Conservation (phyloP, 805 yeast genomes). For the Pichia ethanolica region DNA sequence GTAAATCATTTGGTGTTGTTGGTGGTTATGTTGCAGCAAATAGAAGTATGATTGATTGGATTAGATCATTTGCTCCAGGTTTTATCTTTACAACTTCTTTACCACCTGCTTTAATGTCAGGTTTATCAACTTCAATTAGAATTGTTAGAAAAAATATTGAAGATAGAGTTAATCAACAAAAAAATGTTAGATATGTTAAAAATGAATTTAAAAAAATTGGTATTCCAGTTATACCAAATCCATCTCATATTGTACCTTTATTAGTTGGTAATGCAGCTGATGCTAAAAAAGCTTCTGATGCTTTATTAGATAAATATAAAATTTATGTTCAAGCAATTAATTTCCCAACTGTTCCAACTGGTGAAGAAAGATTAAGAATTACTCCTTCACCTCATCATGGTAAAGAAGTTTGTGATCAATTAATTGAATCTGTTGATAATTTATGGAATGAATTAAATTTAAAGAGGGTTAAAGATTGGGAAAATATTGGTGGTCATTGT, state of each 20-base stretch:
- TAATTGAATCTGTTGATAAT: slow-evolving; percentile 71
- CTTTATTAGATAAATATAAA: slow-evolving; percentile 71
- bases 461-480: slow-evolving; percentile 75
- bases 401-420: slow-evolving; percentile 62
- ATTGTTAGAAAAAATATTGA: slow-evolving; percentile 70
- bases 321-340: slow-evolving; percentile 98
- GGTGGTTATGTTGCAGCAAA: slow-evolving; percentile 97
- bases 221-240: slow-evolving; percentile 95
- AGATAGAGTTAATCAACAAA: slow-evolving; percentile 80
- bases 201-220: slow-evolving; percentile 58
- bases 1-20: slow-evolving; percentile 93
- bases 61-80: slow-evolving; percentile 94
- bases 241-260: slow-evolving; percentile 94
- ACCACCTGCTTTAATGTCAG: slow-evolving; percentile 98
- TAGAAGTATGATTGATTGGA: slow-evolving; percentile 80
- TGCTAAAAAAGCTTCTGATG: slow-evolving; percentile 87
- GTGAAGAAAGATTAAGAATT: slow-evolving; percentile 91
- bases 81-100: slow-evolving; percentile 93
- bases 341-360: slow-evolving; percentile 95
- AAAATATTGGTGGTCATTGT: slow-evolving; percentile 74
- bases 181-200: slow-evolving; percentile 80
- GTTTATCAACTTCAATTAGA: slow-evolving; percentile 81
- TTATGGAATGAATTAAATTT: slow-evolving; percentile 71
- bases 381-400: slow-evolving; percentile 99
- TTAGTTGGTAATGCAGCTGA: slow-evolving; percentile 90